These are phyloP conservation scores for Aspergillus bridgeri DNA, from an alignment of 495 filamentous ascomycete genomes.

Conservation along the genomic window DNA sequence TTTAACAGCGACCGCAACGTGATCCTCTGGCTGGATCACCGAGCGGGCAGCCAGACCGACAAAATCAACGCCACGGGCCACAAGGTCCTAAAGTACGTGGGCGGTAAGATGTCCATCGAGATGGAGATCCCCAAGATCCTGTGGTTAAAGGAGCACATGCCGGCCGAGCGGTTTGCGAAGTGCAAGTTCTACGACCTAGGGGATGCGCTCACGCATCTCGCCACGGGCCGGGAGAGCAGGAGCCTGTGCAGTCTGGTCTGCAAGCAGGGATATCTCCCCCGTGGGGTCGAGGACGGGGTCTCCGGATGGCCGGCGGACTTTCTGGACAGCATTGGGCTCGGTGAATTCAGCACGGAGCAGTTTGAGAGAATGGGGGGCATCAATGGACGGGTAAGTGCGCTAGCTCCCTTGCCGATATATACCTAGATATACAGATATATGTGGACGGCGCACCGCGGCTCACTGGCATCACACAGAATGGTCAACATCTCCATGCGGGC, in stretches of 20 bases:
- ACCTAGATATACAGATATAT: too few relatives aligned
- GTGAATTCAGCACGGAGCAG: conserved; percentile 75
- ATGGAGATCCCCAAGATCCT: conserved; percentile 99
- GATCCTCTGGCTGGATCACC: conserved; percentile 89
- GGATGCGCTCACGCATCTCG: conserved; percentile 92
- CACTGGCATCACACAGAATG: conserved; percentile 64
- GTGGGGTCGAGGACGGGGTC: conserved; percentile 93
- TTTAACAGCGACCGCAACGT: conserved; percentile 87
- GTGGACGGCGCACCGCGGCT: too few relatives aligned
- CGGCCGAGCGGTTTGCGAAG: conserved; percentile 75
- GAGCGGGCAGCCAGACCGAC: conserved; percentile 81
- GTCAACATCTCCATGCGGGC: conserved; percentile 81
- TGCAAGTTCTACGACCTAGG: conserved; percentile 96
- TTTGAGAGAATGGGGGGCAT: conserved; percentile 92
- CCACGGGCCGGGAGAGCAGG: conserved; percentile 84
- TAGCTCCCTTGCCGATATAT: conserved; percentile 39
- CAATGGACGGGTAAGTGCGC: conserved; percentile 87
- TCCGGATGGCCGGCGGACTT: conserved; percentile 99
- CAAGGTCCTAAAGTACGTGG: conserved; percentile 91
- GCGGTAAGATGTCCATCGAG: conserved; percentile 95
- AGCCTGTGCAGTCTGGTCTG: conserved; percentile 93
- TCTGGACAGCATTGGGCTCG: conserved; percentile 74
- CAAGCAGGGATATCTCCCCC: conserved; percentile 92
- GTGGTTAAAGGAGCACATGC: conserved; percentile 98
- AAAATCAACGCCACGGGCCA: conserved; percentile 90